Conservation (phyloP, 2,329 filamentous ascomycete species). For the Diaporthe citri region DNA sequence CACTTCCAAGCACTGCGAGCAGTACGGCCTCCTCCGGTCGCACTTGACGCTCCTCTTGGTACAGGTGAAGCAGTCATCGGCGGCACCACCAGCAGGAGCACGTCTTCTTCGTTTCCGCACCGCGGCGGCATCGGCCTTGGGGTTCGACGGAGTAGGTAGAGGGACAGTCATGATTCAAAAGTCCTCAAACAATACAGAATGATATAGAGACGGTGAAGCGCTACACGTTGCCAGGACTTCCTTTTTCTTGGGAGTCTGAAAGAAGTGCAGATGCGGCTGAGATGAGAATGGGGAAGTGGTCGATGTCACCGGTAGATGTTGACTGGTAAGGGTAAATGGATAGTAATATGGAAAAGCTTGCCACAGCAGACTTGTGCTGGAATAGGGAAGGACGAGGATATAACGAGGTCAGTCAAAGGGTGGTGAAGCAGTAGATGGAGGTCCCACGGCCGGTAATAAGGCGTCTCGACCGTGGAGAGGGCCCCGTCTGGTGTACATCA, state of each 20-base stretch:
- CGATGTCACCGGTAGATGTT: slow-evolving; percentile 46
- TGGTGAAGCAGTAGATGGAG: slow-evolving; percentile 37
- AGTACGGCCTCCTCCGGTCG: slow-evolving; percentile 93
- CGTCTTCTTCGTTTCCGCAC: slow-evolving; percentile 84
- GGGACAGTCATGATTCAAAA: slow-evolving; percentile 62
- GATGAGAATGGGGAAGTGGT: slow-evolving; percentile 46
- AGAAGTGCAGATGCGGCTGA: slow-evolving; percentile 40
- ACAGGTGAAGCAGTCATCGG: slow-evolving; percentile 96
- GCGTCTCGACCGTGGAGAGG: slow-evolving; percentile 23
- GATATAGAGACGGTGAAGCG: slow-evolving; percentile 16
- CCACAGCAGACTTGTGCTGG: slow-evolving; percentile 38
- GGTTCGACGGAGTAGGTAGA: slow-evolving; percentile 54
- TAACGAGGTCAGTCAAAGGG: slow-evolving; percentile 44
- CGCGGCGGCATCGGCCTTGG: slow-evolving; percentile 53
- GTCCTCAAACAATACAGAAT: slow-evolving; percentile 18
- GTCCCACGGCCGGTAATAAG: slow-evolving; percentile 29
- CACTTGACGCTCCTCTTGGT: slow-evolving; percentile 86
- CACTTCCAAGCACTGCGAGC: slow-evolving; percentile 91
- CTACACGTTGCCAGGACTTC: slow-evolving; percentile 31
- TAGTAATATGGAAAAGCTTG: slow-evolving; percentile 56
- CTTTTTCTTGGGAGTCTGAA: slow-evolving; percentile 36
- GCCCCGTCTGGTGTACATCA: slow-evolving; percentile 14
- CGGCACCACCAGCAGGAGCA: slow-evolving; percentile 87
- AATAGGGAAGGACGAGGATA: slow-evolving; percentile 51
- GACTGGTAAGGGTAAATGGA: slow-evolving; percentile 57